A percentile compares a stretch with the other conserved stretches of the same genome.
phyloP scores from a whole-genome alignment of 2,329 filamentous ascomycete genomes.

The Calonectria pseudoturangicola region DNA sequence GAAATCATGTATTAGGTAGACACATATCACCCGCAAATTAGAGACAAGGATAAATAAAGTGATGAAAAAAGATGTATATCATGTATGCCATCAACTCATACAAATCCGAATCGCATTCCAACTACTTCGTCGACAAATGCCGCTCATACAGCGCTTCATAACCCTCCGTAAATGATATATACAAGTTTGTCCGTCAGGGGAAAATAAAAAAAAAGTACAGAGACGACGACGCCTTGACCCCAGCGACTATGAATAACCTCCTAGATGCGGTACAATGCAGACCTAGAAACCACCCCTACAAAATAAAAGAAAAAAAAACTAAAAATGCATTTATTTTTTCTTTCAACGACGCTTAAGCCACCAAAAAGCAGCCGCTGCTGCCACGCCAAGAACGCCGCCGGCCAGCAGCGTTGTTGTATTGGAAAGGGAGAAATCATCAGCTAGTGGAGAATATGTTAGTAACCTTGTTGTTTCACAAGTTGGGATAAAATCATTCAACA shows the following conservation, averaged over 20 bases:
- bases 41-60: slow-evolving; percentile 3
- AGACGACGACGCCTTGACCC: slow-evolving; percentile 38
- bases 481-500: slow-evolving; percentile 39
- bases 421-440: slow-evolving; percentile 57
- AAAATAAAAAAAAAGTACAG: slow-evolving; percentile 23
- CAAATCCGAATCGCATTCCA: slow-evolving; percentile 13
- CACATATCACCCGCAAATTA: slow-evolving; percentile 8
- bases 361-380: slow-evolving; percentile 63
- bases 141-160: slow-evolving; percentile 20
- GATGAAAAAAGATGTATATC: background rate
- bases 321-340: slow-evolving; percentile 8
- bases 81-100: slow-evolving; percentile 19
- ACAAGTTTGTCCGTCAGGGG: slow-evolving; percentile 28
- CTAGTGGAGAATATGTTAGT: slow-evolving; percentile 52
- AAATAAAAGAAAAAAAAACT: slow-evolving; percentile 23
- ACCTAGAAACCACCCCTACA: slow-evolving; percentile 24
- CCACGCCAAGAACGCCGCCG: slow-evolving; percentile 60
- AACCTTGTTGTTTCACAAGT: background rate
- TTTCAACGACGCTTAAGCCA: slow-evolving; percentile 57
- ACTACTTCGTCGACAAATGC: slow-evolving; percentile 1
- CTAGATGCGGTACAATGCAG: slow-evolving; percentile 26
- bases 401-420: slow-evolving; percentile 58
- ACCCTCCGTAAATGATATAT: slow-evolving; percentile 34
- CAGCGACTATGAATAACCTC: slow-evolving; percentile 22
- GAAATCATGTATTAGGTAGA: background rate